A percentile compares a stretch with the other conserved stretches of the same genome.
Evolutionary conservation across 2,329 filamentous ascomycete species (phyloP).

Genomic region (Aspergillus fischeri): DNA sequence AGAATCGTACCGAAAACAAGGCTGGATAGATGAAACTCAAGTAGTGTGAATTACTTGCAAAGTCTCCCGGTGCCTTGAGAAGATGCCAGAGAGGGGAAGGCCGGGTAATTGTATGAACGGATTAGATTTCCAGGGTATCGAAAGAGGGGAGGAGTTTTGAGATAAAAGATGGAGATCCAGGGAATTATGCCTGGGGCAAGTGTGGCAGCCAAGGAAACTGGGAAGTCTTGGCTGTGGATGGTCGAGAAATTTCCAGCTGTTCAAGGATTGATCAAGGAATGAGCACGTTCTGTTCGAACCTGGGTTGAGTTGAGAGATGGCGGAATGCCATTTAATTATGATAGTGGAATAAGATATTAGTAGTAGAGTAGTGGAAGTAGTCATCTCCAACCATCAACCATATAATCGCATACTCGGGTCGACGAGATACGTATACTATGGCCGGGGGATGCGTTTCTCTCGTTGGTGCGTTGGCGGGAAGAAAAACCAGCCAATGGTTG

Average conservation of each 20-base stretch:
- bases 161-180: not conserved
- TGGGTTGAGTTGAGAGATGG: not conserved
- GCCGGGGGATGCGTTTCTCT: not conserved
- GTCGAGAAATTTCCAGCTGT: not conserved
- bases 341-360: not conserved
- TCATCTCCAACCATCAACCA: not conserved
- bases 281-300: not conserved
- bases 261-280: no score
- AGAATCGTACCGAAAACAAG: slow-evolving; percentile 1
- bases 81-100: not conserved
- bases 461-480: slow-evolving; percentile 1
- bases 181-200: not conserved
- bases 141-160: not conserved
- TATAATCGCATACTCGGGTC: not conserved
- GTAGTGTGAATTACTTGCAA: not conserved
- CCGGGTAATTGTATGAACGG: not conserved
- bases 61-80: not conserved
- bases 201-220: not conserved
- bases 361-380: not conserved
- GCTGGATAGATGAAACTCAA: not conserved
- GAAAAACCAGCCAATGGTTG: slow-evolving; percentile 1
- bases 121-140: not conserved
- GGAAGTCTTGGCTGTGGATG: not conserved
- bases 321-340: not conserved
- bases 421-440: not conserved